These are phyloP conservation scores for Lactifluus echinatus DNA, from an alignment of 768 basidiomycete species.

Conservation along the genomic window DNA sequence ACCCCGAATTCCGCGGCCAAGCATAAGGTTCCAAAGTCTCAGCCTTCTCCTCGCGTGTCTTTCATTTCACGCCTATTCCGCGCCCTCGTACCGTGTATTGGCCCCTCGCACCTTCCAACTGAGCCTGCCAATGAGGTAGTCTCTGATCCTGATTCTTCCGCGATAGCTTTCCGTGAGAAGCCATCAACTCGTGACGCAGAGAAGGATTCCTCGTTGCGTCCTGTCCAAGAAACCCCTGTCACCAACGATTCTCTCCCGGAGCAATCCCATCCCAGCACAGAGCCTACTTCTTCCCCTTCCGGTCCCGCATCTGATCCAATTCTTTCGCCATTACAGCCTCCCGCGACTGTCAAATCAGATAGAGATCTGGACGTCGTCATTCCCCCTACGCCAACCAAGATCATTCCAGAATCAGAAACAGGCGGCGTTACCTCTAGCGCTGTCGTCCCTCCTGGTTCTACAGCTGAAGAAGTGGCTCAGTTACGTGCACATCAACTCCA, in stretches of 20 bases:
- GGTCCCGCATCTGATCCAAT: conserved; percentile 1
- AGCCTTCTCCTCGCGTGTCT: conserved; percentile 37
- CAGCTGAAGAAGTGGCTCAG: conserved; percentile 34
- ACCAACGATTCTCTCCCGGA: conserved; percentile 20
- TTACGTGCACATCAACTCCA: conserved; percentile 28
- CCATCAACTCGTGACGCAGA: conserved; percentile 23
- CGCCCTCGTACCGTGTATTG: conserved; percentile 58
- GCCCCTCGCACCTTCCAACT: conserved; percentile 41
- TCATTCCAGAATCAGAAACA: conserved; percentile 63
- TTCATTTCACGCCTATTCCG: conserved; percentile 53
- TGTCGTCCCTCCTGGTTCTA: conserved; percentile 85
- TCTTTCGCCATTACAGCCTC: conserved; percentile 23
- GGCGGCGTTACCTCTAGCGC: conserved; percentile 87
- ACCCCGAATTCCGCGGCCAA: conserved; percentile 19
- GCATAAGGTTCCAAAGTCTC: conserved; percentile 23
- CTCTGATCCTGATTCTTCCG: conserved; percentile 19
- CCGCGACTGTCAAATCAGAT: conserved; percentile 26
- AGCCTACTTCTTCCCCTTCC: conserved; percentile 2
- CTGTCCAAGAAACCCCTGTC: conserved; percentile 20
- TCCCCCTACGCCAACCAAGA: conserved; percentile 43
- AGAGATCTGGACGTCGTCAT: conserved; percentile 30
- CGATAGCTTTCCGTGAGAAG: conserved; percentile 25
- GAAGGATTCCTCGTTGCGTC: conserved; percentile 16
- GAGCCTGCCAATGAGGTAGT: conserved; percentile 31
- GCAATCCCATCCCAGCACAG: conserved; percentile 5